Evolutionary conservation across 2,329 filamentous ascomycete species (phyloP), one percentile per base, ranked within the genome.

Genomic region (Fusarium haematococcum): DNA sequence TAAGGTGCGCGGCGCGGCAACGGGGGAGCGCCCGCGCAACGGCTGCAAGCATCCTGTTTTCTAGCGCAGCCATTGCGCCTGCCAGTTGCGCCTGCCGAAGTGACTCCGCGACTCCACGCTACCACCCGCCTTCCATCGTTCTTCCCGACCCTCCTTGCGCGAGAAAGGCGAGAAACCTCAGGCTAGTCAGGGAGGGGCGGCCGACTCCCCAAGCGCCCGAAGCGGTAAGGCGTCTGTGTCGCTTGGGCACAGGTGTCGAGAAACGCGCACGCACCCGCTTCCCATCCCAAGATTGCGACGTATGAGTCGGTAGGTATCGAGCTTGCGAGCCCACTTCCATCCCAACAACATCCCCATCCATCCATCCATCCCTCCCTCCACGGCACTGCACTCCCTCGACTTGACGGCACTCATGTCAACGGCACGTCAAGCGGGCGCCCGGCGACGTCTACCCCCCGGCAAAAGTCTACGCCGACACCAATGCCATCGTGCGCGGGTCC

Each of bases 141-240:
- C 35, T 60, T 57, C 63, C 39, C 52, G 63, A 65, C 63, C 63
- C 63, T 65, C 63, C 52, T 50, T 60, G 32, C 18, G 52, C 39
- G 43, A 65, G 48, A 48, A 57, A 63, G 37, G 39, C 16, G 37
- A 63, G n/a, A 30, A n/a, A 65, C 14, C 20, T 45, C 41, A 23
- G 41, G 41, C 41, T 45, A 45, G 32, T 33, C 20, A 14, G n/a
- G 50, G 23, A 41, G 20, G 39, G 32, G 35, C 52, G 54, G 72
- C 72, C 50, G 35, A 63, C 48, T 63, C 67, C 65, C 72, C 63
- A 64, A 61, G 73, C 68, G 68, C 75, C 70, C 68, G 72, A 78
- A 79, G 73, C 72, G 77, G 77, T 65, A 78, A 78, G 77, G 76
- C 76, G 77, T 63, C 66, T 76, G 72, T 65, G 65, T 71, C 58